A percentile compares a stretch with the other conserved stretches of the same genome.
phyloP scores from a whole-genome alignment of 768 basidiomycete species.

The Xerocomellus dryophilus region DNA sequence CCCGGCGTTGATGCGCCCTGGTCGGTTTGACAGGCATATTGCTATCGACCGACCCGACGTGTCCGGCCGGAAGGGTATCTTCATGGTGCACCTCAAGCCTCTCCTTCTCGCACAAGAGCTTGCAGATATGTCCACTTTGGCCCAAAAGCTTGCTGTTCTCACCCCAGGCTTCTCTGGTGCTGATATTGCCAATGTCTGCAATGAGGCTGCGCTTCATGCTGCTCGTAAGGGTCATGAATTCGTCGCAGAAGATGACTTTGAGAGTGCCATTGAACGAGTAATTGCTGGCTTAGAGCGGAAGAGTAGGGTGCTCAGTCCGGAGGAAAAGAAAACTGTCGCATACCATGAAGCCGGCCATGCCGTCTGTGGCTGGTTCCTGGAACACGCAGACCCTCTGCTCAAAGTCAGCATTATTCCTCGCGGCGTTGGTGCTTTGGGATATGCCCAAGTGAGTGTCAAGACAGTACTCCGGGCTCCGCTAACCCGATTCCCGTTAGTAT shows the following conservation, averaged over 20 bases:
- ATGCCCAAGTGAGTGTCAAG: constrained; percentile 71
- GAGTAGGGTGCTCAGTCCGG: constrained; percentile 85
- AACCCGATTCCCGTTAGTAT: constrained; percentile 50
- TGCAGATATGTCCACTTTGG: constrained; percentile 51
- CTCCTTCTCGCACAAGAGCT: constrained; percentile 63
- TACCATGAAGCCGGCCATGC: constrained; percentile 99
- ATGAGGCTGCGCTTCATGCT: constrained; percentile 94
- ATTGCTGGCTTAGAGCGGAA: constrained; percentile 97
- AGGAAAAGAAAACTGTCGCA: constrained; percentile 98
- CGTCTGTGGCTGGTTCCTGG: constrained; percentile 97
- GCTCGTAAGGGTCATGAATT: constrained; percentile 79
- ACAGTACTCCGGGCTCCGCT: constrained; percentile 5
- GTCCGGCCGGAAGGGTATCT: constrained; percentile 90
- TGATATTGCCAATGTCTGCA: constrained; percentile 98
- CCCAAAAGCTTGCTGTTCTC: constrained; percentile 92
- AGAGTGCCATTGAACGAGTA: constrained; percentile 96
- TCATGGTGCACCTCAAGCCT: constrained; percentile 85
- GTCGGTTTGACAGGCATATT: constrained; percentile 96
- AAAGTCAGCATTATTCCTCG: constrained; percentile 99
- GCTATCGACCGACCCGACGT: constrained; percentile 94
- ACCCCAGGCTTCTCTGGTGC: constrained; percentile 99
- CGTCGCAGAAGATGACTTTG: constrained; percentile 85
- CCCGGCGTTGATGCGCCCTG: constrained; percentile 91
- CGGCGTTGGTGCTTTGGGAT: constrained; percentile 92
- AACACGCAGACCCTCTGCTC: constrained; percentile 93